Evolutionary conservation across 108 stramenopile genomes (phyloP), one percentile per base, ranked within the genome.

Genomic region (Nitzschia palea): DNA sequence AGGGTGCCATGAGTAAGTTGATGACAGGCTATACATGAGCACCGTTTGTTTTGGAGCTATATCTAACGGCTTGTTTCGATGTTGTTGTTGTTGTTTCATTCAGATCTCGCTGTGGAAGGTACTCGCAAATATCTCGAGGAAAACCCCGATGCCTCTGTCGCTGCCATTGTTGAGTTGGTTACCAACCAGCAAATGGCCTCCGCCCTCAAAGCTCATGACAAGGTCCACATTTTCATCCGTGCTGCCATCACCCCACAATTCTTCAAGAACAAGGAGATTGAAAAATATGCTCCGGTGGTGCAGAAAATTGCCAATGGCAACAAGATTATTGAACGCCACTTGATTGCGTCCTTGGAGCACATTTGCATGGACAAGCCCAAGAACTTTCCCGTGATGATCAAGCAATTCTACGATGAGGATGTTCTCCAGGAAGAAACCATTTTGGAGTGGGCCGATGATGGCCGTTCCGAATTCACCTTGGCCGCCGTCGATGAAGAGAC

Each of bases 121-220:
- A 88, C 87, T 52, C 73, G 79, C 55, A 86, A 85, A 66, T 95
- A 66, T 75, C 72, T 95, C 57, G 55, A 55, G 9, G 85, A 80
- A 22, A 89, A 95, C 68, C 85, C 91, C 26, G 78, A 86, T 66
- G 89, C 86, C 36, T 71, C 80, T 9, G 79, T 76, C 42, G 64
- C 60, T 29, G 81, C 77, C 15, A 86, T 91, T 57, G 78, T 76
- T 36, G 94, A 95, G 50, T 62, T 80, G 9, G 87, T 95, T 0
- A 77, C 86, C 58, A 95, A 95, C 76, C 89, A 95, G 77, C 94
- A 94, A 71, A 95, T 95, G 94, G 94, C 94, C 18, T 95, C 94
- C 6, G 94, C 89, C 14, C 88, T 95, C 63, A 95, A 93, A 73
- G 86, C 94, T 42, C 91, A 91, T 62, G 88, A 92, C 58, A 91